Base-by-base conservation (phyloP, 2,329 filamentous ascomycete species). In the Cylindrodendrum hubeiense region DNA sequence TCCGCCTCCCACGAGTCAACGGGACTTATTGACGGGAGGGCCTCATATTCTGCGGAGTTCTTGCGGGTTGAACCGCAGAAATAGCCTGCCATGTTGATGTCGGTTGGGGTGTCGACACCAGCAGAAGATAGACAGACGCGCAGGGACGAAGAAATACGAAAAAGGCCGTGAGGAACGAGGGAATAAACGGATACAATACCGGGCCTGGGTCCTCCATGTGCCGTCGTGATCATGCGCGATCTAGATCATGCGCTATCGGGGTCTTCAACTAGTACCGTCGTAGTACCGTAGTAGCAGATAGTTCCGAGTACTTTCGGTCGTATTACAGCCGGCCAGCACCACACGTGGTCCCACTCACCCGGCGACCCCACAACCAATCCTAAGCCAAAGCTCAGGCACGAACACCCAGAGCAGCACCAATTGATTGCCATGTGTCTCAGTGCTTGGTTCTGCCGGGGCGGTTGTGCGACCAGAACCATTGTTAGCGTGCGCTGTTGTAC, bases 281-380 rank as follows among this genome's bases (percentile, higher is more conserved):
- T n/a, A n/a, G n/a, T n/a, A n/a, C n/a, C n/a, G n/a, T n/a, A n/a
- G n/a, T n/a, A n/a, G n/a, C n/a, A n/a, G n/a, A n/a, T n/a, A n/a
- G n/a, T n/a, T n/a, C n/a, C n/a, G n/a, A 63, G 44, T 39, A 51
- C 21, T 26, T n/a, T 19, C 39, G 53, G 66, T 37, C 69, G 69
- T 71, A 71, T 71, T 67, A 67, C 53, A 69, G 58, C 44, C 52
- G 41, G 24, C 52, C 58, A 67, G 52, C 39, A 55, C 39, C 63
- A 63, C 69, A 71, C 69, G 69, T 71, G 69, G 67, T 52, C 68
- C 67, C 66, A 66, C 66, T 56, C 41, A 61, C 58, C 67, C 34
- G 19, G 9, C 51, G 30, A 30, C 12, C 53, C 21, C 37, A 19
- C n/a, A 34, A 60, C 69, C 69, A 71, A 71, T 71, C 68, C 55